phyloP scores from a whole-genome alignment of 305 asterid genomes.

The Salvia sclarea region DNA sequence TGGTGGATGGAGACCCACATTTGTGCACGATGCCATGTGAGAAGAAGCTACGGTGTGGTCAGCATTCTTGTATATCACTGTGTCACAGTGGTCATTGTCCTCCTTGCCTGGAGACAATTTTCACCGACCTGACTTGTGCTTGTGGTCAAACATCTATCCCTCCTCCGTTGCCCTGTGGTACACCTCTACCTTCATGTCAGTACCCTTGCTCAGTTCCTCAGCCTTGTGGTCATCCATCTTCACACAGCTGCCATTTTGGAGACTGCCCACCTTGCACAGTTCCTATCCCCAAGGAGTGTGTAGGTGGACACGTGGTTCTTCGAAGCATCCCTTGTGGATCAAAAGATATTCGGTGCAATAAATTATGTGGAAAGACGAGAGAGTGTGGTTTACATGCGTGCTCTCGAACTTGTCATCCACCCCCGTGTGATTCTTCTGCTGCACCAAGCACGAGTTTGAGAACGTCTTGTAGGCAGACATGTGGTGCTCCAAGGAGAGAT shows the following conservation, averaged over 20 bases:
- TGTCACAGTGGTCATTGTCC: conserved; percentile 99
- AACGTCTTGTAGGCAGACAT: conserved; percentile 81
- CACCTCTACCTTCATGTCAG: conserved; percentile 88
- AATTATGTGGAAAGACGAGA: conserved; percentile 89
- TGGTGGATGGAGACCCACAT: conserved; percentile 74
- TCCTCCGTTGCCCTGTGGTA: conserved; percentile 96
- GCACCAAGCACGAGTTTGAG: conserved; percentile 44
- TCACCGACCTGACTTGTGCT: conserved; percentile 84
- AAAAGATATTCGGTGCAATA: conserved; percentile 86
- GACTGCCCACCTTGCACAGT: conserved; percentile 90
- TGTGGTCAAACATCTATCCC: conserved; percentile 92
- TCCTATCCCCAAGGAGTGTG: conserved; percentile 84
- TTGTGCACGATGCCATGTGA: conserved; percentile 93
- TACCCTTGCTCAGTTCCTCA: conserved; percentile 84
- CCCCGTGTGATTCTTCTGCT: conserved; percentile 67
- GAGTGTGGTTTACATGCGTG: conserved; percentile 96
- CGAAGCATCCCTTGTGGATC: conserved; percentile 92
- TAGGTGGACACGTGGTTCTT: conserved; percentile 86
- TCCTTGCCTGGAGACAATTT: conserved; percentile 86
- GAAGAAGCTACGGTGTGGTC: conserved; percentile 94
- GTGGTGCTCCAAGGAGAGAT: conserved; percentile 96
- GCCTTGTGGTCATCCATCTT: conserved; percentile 90
- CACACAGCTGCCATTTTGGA: conserved; percentile 97
- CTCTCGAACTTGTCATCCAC: conserved; percentile 81
- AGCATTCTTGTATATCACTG: conserved; percentile 77